A percentile compares a stretch with the other conserved stretches of the same genome.
These are phyloP conservation scores for Boletus reticulatus DNA, from an alignment of 768 basidiomycete genomes.

Conservation along the genomic window DNA sequence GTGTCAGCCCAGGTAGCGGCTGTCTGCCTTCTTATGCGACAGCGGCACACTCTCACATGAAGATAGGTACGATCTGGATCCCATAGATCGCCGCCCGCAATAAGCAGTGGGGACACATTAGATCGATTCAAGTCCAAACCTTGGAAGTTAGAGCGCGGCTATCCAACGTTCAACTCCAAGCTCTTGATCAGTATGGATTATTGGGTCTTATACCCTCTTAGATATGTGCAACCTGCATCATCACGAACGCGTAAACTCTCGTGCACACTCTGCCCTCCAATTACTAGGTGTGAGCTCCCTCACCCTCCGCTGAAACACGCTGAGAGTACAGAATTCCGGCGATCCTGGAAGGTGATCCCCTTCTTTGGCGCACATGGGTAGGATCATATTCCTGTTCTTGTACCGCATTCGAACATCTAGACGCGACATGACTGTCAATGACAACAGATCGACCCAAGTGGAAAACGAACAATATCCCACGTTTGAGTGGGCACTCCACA, in stretches of 20 bases:
- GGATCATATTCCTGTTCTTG: conserved; percentile 59
- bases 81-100: no score
- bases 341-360: conserved; percentile 67
- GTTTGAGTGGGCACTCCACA: conserved; percentile 30
- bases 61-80: no score
- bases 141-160: no score
- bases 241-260: conserved; percentile 9
- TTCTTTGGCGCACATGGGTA: conserved; percentile 63
- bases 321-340: conserved; percentile 72
- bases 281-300: conserved; percentile 62
- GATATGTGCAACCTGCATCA: background rate
- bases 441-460: background rate
- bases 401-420: conserved; percentile 74
- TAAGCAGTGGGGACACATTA: no score
- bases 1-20: no score
- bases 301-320: conserved; percentile 60
- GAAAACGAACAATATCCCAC: conserved; percentile 44
- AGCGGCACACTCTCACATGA: no score
- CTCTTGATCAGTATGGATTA: no score
- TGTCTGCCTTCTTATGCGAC: no score
- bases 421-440: background rate
- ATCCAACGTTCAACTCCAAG: no score
- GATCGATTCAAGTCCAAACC: no score
- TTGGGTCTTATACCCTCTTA: background rate
- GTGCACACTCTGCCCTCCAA: conserved; percentile 65